Base-by-base conservation (phyloP, 2,329 filamentous ascomycete species). In the Aspergillus ruber region DNA sequence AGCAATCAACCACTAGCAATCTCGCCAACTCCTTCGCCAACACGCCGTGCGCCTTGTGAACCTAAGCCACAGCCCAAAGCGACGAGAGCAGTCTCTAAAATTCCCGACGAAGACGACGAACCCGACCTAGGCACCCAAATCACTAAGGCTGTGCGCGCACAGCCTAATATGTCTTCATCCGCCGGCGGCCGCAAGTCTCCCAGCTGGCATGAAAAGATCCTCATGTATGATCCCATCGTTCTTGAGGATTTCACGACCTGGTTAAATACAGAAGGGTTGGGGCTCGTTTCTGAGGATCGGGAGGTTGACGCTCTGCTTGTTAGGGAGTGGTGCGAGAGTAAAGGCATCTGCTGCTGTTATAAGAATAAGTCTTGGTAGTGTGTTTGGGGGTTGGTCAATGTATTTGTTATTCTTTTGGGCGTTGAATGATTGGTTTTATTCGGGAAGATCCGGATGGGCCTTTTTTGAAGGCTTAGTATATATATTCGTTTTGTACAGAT, bases 181-280 rank as follows among this genome's bases (percentile, higher is more conserved):
- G 66, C 67, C 2, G 67, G 64, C 7, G 63, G 76, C 48, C 62
- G 65, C 6, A 64, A 59, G 5, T 60, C 64, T 2, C 76, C 75
- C 2, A 89, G 81, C 2, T 97, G 90, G 88, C 78, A 94, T 57
- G 89, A 97, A 68, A 94, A 90, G 70, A 96, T 98, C 42, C 74
- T 97, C 5, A 81, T 97, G 64, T 97, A 94, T 63, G 90, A 97
- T 59, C 89, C 91, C 0, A 85, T 98, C 39, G 77, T 93, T 1
- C 69, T 96, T 0, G 91, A 97, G 67, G 90, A 96, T 55, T 73
- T 98, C 12, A 80, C 90, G 0, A 70, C 73, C 0, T 97, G 90
- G 86, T 70, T 97, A 13, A 96, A 95, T 56, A 77, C 77, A 3
- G 85, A 85, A 10, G 80, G 82, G 20, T 68, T 90, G 40, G 76